A percentile compares a stretch with the other conserved stretches of the same genome.
Evolutionary conservation across 768 basidiomycete species (phyloP).

Genomic region (Boletus reticulatus): DNA sequence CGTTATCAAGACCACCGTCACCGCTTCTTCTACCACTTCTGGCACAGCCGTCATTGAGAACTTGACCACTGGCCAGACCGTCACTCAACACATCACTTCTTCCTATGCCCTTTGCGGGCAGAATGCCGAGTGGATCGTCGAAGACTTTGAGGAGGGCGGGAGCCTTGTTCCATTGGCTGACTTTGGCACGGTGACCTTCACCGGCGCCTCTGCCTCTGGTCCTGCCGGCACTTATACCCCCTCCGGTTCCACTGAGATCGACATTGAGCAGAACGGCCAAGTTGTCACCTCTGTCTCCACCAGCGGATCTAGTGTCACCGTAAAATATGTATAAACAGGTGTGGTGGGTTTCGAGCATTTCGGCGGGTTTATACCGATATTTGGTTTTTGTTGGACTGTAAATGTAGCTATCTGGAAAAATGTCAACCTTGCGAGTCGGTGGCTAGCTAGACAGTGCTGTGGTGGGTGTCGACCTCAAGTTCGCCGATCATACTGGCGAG

Average conservation of each 20-base stretch:
- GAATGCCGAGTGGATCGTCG: constrained; percentile 25
- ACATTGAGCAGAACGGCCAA: constrained; percentile 8
- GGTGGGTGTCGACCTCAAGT: no score
- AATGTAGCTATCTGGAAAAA: no score
- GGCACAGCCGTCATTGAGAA: constrained; percentile 20
- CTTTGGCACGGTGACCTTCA: constrained; percentile 23
- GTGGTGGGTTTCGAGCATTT: neutral
- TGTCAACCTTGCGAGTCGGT: no score
- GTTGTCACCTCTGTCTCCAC: constrained; percentile 14
- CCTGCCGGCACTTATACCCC: constrained; percentile 6
- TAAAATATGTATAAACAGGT: constrained; percentile 6
- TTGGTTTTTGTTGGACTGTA: no score
- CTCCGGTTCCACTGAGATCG: constrained; percentile 4
- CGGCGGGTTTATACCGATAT: neutral
- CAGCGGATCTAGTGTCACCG: neutral
- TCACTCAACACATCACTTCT: constrained; percentile 8
- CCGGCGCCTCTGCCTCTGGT: constrained; percentile 7
- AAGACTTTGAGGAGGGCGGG: constrained; percentile 12
- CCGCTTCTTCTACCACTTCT: constrained; percentile 18
- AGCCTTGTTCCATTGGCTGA: constrained; percentile 9
- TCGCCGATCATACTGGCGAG: no score
- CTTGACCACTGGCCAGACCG: constrained; percentile 10
- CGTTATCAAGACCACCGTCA: constrained; percentile 15
- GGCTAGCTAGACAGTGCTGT: no score
- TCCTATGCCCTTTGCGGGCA: constrained; percentile 12